Percentiles rank a stretch among this genome's conserved stretches.
Evolutionary conservation across 2,329 filamentous ascomycete species (phyloP).

Genomic region (Aspergillus proliferans): DNA sequence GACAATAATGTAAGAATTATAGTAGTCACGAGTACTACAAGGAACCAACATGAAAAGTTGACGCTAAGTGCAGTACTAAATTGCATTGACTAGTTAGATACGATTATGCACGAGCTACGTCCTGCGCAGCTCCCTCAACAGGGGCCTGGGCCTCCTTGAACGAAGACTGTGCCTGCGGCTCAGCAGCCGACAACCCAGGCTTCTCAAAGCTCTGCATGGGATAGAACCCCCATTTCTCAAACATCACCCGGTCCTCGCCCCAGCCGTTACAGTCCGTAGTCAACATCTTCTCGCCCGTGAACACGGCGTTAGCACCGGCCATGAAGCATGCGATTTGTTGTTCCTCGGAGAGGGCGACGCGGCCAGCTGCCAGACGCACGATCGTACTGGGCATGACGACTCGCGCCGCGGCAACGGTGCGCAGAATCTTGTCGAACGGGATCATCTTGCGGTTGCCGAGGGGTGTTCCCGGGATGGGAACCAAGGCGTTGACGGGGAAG

Average conservation of each 20-base stretch:
- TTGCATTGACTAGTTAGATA: too few relatives aligned
- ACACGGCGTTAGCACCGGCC: constrained; percentile 89
- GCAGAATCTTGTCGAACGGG: constrained; percentile 69
- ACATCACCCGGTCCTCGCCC: constrained; percentile 82
- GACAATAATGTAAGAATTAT: too few relatives aligned
- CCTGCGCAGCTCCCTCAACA: neutral
- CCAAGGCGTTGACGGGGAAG: constrained; percentile 85
- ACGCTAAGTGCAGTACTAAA: too few relatives aligned
- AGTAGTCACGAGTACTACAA: too few relatives aligned
- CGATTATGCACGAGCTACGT: neutral
- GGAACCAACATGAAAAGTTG: too few relatives aligned
- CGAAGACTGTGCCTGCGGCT: neutral
- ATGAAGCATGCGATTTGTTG: constrained; percentile 85
- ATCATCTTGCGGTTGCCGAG: constrained; percentile 68
- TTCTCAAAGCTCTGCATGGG: constrained; percentile 63
- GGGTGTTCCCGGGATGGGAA: constrained; percentile 85
- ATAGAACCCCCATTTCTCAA: constrained; percentile 71
- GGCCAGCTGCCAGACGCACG: constrained; percentile 76
- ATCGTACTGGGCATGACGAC: constrained; percentile 80
- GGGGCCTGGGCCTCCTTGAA: too few relatives aligned
- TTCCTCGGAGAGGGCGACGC: constrained; percentile 79
- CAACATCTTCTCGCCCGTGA: constrained; percentile 92
- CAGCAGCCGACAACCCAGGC: constrained; percentile 1
- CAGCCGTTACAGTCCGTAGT: constrained; percentile 87
- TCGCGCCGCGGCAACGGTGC: constrained; percentile 77